Base-by-base conservation (phyloP, 257 asterid species). In the Ligustrum vulgare region DNA sequence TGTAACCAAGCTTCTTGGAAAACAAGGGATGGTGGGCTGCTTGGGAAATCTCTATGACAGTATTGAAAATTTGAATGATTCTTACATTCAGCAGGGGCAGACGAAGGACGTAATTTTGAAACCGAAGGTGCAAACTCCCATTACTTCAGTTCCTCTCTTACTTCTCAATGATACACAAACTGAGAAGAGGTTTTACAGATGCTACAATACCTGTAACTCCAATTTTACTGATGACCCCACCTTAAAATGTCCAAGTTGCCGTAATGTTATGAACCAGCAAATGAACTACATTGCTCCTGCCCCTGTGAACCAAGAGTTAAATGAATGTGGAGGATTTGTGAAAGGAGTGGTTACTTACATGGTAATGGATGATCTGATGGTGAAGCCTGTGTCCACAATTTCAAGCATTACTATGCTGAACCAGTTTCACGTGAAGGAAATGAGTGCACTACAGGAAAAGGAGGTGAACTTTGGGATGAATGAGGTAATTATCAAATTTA, bases 341-440 rank as follows among this genome's bases (percentile, higher is more conserved):
- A 76, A 73, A 76, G 84, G 60, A 0, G 22, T 35, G 36, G 31
- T 28, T 28, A 74, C 74, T 15, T 84, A 66, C 22, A 81, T 84
- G 86, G 75, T 84, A 28, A 77, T 23, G 79, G 88, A 84, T 75
- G 84, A 84, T 47, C 58, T 82, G 71, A 79, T 34, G 10, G 72
- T 82, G 15, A 71, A 39, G 75, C 86, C 86, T 0, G 8, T 79
- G 82, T 81, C 88, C 1, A 11, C 78, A n/a, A 39, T 83, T 13
- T 77, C 84, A 0, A 58, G 78, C 70, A 47, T 81, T 10, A 23
- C 73, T 10, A 33, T 77, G 25, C 66, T 82, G 3, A 81, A 79
- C 12, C 32, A 71, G 69, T 71, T 58, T 54, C 67, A 77, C 23
- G 70, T 81, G 2, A 62, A 35, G 71, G 84, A 80, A 3, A n/a